Evolutionary conservation across 352 stramenopile species (phyloP).

Genomic region (Elongisporangium senticosum): DNA sequence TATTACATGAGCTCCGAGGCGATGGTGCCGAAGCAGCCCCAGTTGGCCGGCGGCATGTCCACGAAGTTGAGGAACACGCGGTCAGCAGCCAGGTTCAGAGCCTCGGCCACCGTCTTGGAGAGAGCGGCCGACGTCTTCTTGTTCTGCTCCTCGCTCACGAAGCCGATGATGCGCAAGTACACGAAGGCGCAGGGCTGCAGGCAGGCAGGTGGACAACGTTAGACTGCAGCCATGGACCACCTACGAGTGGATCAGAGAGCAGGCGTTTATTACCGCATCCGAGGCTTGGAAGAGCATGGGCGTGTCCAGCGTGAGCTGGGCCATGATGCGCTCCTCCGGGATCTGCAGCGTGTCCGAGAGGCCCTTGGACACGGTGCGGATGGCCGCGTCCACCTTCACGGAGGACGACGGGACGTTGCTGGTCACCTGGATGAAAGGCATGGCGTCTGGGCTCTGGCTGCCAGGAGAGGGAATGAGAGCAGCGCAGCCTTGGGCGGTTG

Average conservation of each 20-base stretch:
- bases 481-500: neutral
- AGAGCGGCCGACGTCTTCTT: conserved; percentile 20
- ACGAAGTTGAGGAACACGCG: conserved; percentile 41
- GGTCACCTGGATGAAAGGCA: conserved; percentile 38
- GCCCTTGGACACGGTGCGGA: conserved; percentile 33
- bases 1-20: neutral
- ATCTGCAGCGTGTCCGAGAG: conserved; percentile 24
- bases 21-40: conserved; percentile 12
- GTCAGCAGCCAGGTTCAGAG: conserved; percentile 16
- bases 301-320: conserved; percentile 29
- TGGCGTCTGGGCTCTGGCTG: conserved; percentile 6
- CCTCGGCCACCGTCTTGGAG: conserved; percentile 11
- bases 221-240: neutral
- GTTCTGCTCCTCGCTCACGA: conserved; percentile 26
- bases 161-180: conserved; percentile 29
- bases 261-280: conserved; percentile 12
- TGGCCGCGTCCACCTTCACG: conserved; percentile 19
- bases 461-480: neutral
- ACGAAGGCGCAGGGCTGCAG: conserved; percentile 33
- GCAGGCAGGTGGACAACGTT: neutral
- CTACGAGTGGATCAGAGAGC: neutral
- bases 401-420: conserved; percentile 32
- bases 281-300: conserved; percentile 26
- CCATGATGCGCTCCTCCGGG: conserved; percentile 33
- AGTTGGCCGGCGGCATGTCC: conserved; percentile 25